Evolutionary conservation across 495 filamentous ascomycete genomes (phyloP).

Genomic region (Penicillium argentinense): DNA sequence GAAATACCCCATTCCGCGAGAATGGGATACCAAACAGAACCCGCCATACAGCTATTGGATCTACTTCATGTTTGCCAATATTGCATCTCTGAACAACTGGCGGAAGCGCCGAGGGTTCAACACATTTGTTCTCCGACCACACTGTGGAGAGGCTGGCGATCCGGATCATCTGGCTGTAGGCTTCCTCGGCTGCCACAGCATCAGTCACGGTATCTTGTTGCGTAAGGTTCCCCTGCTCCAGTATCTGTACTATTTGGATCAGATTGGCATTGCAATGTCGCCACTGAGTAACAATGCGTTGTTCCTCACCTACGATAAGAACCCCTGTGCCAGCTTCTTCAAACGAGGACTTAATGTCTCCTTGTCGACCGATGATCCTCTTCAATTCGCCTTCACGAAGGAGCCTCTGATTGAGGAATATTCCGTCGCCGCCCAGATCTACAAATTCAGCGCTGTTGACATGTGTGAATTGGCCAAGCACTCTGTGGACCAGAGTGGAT

Average conservation of each 20-base stretch:
- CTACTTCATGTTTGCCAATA: slow-evolving; percentile 94
- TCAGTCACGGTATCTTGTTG: slow-evolving; percentile 90
- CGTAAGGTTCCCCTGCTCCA: slow-evolving; percentile 93
- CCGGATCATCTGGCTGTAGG: slow-evolving; percentile 93
- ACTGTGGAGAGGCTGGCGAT: slow-evolving; percentile 96
- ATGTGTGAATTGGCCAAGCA: slow-evolving; percentile 99
- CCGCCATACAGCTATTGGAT: slow-evolving; percentile 99
- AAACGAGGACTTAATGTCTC: slow-evolving; percentile 93
- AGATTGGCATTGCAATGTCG: slow-evolving; percentile 98
- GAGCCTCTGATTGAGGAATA: slow-evolving; percentile 98
- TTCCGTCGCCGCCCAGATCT: slow-evolving; percentile 95
- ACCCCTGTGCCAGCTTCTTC: slow-evolving; percentile 94
- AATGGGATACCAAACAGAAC: slow-evolving; percentile 90
- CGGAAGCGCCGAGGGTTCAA: slow-evolving; percentile 91
- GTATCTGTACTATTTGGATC: slow-evolving; percentile 96
- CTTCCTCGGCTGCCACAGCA: slow-evolving; percentile 92
- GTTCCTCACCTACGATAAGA: slow-evolving; percentile 95
- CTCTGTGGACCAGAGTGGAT: slow-evolving; percentile 91
- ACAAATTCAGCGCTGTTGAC: slow-evolving; percentile 94
- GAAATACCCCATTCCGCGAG: slow-evolving; percentile 87
- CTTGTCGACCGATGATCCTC: slow-evolving; percentile 91
- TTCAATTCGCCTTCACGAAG: slow-evolving; percentile 98
- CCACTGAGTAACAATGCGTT: slow-evolving; percentile 96
- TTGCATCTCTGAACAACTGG: slow-evolving; percentile 88
- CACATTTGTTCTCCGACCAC: slow-evolving; percentile 88